A percentile compares a stretch with the other conserved stretches of the same genome.
These are phyloP conservation scores for Ceratocystis diversiconidia DNA, from an alignment of 2,329 filamentous ascomycete genomes.

Conservation along the genomic window DNA sequence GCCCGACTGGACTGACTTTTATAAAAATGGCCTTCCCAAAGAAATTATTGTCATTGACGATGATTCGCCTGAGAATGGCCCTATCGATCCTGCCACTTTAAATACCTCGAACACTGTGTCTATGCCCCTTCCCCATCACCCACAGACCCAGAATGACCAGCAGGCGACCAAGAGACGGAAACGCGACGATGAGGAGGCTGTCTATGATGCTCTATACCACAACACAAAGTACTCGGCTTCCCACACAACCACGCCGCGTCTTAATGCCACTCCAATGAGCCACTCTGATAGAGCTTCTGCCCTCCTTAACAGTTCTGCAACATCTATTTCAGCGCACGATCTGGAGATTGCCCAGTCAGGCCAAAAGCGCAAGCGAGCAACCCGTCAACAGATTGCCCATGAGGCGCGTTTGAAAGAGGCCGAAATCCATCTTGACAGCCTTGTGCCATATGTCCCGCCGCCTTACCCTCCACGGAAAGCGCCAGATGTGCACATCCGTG, in stretches of 20 bases:
- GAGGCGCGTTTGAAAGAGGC: slow-evolving; percentile 67
- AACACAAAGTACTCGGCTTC: slow-evolving; percentile 55
- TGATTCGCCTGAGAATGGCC: slow-evolving; percentile 50
- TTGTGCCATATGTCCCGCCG: slow-evolving; percentile 70
- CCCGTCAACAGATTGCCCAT: slow-evolving; percentile 62
- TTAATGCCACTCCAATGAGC: slow-evolving; percentile 51
- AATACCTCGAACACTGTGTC: slow-evolving; percentile 17
- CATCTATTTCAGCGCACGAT: slow-evolving; percentile 59
- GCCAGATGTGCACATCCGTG: slow-evolving; percentile 54
- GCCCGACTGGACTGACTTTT: slow-evolving; percentile 68
- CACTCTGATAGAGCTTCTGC: slow-evolving; percentile 68
- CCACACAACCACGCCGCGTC: slow-evolving; percentile 56
- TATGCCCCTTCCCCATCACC: slow-evolving; percentile 21
- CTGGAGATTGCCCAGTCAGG: slow-evolving; percentile 49
- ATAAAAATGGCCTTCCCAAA: slow-evolving; percentile 68
- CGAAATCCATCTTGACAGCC: slow-evolving; percentile 55
- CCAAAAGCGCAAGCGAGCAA: slow-evolving; percentile 76
- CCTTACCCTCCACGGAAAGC: slow-evolving; percentile 83
- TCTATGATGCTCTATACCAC: slow-evolving; percentile 54
- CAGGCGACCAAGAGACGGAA: slow-evolving; percentile 63
- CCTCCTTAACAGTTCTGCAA: slow-evolving; percentile 75
- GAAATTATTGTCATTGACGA: slow-evolving; percentile 71
- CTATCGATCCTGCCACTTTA: slow-evolving; percentile 20
- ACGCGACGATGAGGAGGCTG: slow-evolving; percentile 41
- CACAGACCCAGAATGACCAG: slow-evolving; percentile 22